Base-by-base conservation (phyloP, 345 rosid genomes). In the Pugionium cornutum region DNA sequence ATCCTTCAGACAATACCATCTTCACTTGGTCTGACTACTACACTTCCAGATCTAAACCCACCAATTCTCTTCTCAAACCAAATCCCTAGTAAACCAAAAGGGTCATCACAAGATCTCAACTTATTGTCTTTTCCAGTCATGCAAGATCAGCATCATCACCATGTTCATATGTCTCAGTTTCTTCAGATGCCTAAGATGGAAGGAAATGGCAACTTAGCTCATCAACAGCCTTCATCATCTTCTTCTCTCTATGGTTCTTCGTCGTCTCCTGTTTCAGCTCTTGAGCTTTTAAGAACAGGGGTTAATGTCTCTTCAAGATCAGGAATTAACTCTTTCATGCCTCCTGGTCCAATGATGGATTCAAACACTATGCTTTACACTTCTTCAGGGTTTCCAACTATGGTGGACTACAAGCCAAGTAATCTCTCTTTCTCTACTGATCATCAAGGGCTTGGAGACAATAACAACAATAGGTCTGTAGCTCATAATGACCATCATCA, bases 381-480 rank as follows among this genome's bases (percentile, higher is more conserved):
- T 44, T 66, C 76, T 45, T 73, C 76, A 66, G 67, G 76, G 57
- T 73, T 73, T 73, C 72, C 72, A 52, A 53, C 76, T 33, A 73
- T 73, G 72, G 76, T 45, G 51, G 76, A 73, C 39, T 59, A 73
- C 58, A 73, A 73, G 9, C 48, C 56, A 53, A 66, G 56, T 53
- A 73, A 73, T 45, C 71, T 73, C 32, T 59, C 72, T 42, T 73
- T 66, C 72, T 52, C 71, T 6, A 44, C 32, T 10, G 76, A 72
- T 57, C 46, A 57, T 30, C 70, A 64, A 51, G 55, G 66, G 27
- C 57, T 54, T 63, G 69, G 42, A 29, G 48, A 58, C 46, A 54
- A 34, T 62, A 72, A 53, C 66, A 54, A 58, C 32, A 64, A 63
- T 33, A 73, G 64, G 47, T 60, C 68, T 33, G 32, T 7, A 54